Conservation (phyloP, 345 rosid species). For the Eucalyptus polybractea region DNA sequence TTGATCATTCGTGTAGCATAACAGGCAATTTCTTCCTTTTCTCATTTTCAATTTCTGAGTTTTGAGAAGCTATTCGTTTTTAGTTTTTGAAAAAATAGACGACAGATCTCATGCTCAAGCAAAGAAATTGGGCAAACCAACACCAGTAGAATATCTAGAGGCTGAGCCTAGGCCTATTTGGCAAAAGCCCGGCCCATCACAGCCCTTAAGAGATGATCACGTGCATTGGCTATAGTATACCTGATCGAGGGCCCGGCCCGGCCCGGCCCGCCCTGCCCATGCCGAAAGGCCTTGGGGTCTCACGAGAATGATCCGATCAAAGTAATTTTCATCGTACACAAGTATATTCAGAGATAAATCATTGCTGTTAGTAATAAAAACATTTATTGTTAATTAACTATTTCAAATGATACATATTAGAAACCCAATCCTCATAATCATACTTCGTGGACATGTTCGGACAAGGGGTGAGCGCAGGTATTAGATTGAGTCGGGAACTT, state of each 20-base stretch:
- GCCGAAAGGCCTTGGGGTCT: neutral
- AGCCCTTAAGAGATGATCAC: neutral
- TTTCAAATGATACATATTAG: too few relatives aligned
- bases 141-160: neutral
- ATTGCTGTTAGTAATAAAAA: too few relatives aligned
- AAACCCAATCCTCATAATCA: too few relatives aligned
- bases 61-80: neutral
- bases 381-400: too few relatives aligned
- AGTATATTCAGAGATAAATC: too few relatives aligned
- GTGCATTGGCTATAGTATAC: neutral
- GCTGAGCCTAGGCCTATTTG: neutral
- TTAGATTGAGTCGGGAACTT: neutral
- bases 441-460: neutral
- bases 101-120: neutral
- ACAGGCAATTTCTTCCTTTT: neutral
- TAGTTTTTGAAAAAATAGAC: neutral
- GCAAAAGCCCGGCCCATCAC: neutral
- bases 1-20: neutral
- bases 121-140: neutral
- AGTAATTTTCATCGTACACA: too few relatives aligned
- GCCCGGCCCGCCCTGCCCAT: neutral
- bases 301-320: too few relatives aligned
- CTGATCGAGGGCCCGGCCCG: neutral
- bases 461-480: neutral
- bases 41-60: neutral